Base-by-base conservation (phyloP, 352 stramenopile species). In the Globisporangium mamillatum region DNA sequence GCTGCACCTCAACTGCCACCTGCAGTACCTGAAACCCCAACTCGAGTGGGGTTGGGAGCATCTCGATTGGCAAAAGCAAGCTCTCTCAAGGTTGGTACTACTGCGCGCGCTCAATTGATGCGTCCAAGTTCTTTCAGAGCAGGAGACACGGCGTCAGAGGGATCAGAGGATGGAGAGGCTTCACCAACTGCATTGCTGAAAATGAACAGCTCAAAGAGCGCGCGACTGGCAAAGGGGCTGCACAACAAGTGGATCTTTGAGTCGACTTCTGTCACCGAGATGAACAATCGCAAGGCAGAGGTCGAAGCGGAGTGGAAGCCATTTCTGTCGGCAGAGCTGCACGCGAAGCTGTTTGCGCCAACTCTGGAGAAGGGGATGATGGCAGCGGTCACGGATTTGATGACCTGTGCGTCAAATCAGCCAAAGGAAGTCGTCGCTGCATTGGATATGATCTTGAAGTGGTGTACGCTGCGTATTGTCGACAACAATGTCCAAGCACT, bases 401-500 rank as follows among this genome's bases (percentile, higher is more conserved):
- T 82, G 66, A 64, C 76, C 9, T 92, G 81, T 44, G 79, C 91
- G 25, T 77, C 84, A 0, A 76, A 75, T 18, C 86, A 95, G 65
- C 77, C 75, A 0, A 74, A 91, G 22, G 87, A 96, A 65, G 74
- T 94, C 24, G 66, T 93, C 9, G 68, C 76, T 18, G 84, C 77
- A 20, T 67, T 96, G 32, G 89, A 96, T 69, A 72, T 92, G 29
- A 76, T 95, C 14, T 74, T 96, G 41, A 96, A 96, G 73, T 96
- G 89, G 89, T 94, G 82, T 29, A 84, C 80, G 5, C 76, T 96
- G 14, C 86, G 89, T 8, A 82, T 96, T 57, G 88, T 95, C 8
- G 89, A 96, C 72, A 95, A 95, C 63, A 96, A 96, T 53, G 89
- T 95, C 18, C 88, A 96, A 69, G 89, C 85, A 0, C 75, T 95